A percentile compares a stretch with the other conserved stretches of the same genome.
Conservation (phyloP, 2,329 filamentous ascomycete species). For the Fusarium sp. region DNA sequence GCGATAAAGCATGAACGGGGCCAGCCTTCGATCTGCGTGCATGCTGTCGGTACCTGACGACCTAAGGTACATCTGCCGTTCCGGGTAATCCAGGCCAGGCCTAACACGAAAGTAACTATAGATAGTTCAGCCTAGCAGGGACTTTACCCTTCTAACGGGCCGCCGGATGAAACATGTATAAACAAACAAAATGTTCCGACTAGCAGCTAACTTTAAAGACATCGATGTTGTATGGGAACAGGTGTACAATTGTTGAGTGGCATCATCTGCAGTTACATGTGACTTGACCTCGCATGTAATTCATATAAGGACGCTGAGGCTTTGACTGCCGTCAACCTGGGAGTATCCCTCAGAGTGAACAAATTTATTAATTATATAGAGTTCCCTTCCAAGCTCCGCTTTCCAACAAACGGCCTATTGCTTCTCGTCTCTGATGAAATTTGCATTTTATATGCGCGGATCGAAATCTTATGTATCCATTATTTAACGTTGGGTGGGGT, state of each 20-base stretch:
- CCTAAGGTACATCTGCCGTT: neutral
- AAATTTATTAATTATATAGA: neutral
- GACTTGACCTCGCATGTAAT: rapidly evolving
- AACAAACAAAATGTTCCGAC: neutral
- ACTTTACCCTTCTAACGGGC: neutral
- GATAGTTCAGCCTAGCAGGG: neutral
- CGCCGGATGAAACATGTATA: neutral
- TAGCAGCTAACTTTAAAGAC: too few relatives aligned
- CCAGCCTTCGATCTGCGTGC: neutral
- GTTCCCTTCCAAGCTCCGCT: neutral
- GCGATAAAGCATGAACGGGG: neutral
- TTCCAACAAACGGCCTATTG: rapidly evolving
- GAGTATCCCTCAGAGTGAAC: rapidly evolving
- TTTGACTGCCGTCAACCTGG: too few relatives aligned
- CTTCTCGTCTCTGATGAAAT: neutral
- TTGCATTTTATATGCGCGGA: neutral
- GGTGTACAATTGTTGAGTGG: neutral
- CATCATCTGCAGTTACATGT: neutral
- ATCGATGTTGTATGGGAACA: rapidly evolving
- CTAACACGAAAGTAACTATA: neutral
- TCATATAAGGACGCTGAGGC: rapidly evolving
- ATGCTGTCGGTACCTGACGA: neutral
- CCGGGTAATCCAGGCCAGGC: neutral
- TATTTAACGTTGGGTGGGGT: neutral
- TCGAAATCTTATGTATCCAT: neutral